Evolutionary conservation across 306 rosid genomes (phyloP), one percentile per base, ranked within the genome.

Genomic region (Astragalus membranaceus): DNA sequence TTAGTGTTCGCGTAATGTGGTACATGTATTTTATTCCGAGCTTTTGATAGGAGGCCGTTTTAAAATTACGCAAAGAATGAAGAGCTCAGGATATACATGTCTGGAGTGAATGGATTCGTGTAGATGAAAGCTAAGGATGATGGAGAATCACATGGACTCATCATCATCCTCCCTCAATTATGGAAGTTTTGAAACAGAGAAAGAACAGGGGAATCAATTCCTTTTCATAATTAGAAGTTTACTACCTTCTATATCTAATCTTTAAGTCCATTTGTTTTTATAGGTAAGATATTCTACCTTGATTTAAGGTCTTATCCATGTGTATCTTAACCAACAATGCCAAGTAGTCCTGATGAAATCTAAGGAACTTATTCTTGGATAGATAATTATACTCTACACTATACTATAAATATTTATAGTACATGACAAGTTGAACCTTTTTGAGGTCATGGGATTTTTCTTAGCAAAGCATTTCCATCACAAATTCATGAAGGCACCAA

Each of bases 321-420:
- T 70, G 49, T 72, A 32, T 65, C 83, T 78, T 82, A 64, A 73
- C 55, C 74, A 30, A 52, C 53, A 78, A 73, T 78, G 67, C 59
- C 77, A 47, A 73, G 65, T 44, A 73, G 49, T 67, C 69, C 17
- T 69, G n/a, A 62, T 43, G 53, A 53, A 23, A 20, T 44, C 2
- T 17, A 52, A 54, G 69, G 88, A 85, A 85, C 72, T 79, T 14
- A 79, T 86, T 83, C 95, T 61, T 50, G 68, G 33, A 61, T 64
- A 66, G 20, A 58, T 64, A 16, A 37, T 0, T 58, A 32, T 23
- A 44, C 49, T 67, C 7, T 12, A 26, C 30, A 26, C 30, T 36
- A 11, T 44, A 70, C 39, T 4, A 29, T 5, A 56, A 29, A 36
- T 69, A 54, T 64, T 56, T 47, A 0, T 20, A 48, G 77, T 80